These are phyloP conservation scores for Saprolegnia parasitica DNA, from an alignment of 352 stramenopile genomes.

Conservation along the genomic window DNA sequence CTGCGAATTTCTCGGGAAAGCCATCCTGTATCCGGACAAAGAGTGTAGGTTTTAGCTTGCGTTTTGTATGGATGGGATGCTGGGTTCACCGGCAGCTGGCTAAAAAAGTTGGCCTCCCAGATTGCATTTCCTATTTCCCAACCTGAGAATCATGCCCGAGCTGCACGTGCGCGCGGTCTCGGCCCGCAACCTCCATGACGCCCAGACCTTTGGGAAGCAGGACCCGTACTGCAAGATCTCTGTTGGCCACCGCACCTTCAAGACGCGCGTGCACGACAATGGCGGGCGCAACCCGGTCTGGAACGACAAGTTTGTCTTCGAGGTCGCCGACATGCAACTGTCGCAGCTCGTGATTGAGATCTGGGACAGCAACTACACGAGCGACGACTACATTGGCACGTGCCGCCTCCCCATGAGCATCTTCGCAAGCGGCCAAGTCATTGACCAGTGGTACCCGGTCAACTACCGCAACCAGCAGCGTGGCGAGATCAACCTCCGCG, in stretches of 20 bases:
- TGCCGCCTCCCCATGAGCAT: constrained; percentile 65
- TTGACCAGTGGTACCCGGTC: constrained; percentile 78
- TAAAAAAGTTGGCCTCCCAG: neutral
- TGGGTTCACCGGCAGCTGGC: neutral
- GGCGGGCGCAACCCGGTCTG: constrained; percentile 65
- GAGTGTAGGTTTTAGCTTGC: constrained; percentile 8
- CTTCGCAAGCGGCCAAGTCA: constrained; percentile 57
- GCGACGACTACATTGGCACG: constrained; percentile 67
- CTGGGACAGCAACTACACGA: constrained; percentile 83
- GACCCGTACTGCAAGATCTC: constrained; percentile 76
- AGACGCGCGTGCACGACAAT: constrained; percentile 81
- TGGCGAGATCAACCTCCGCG: constrained; percentile 76
- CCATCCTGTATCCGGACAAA: neutral
- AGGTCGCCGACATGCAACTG: constrained; percentile 63
- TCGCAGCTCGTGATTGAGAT: constrained; percentile 71
- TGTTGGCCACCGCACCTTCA: constrained; percentile 55
- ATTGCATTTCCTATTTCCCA: constrained; percentile 5
- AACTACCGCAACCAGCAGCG: constrained; percentile 56
- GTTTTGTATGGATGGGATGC: neutral
- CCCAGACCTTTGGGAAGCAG: constrained; percentile 82
- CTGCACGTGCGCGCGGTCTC: constrained; percentile 74
- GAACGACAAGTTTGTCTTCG: constrained; percentile 80
- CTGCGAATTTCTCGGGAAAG: neutral
- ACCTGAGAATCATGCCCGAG: constrained; percentile 47
- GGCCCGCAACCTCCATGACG: constrained; percentile 73